phyloP scores from a whole-genome alignment of 1,284 basidiomycete species.

The Marasmius sp. region DNA sequence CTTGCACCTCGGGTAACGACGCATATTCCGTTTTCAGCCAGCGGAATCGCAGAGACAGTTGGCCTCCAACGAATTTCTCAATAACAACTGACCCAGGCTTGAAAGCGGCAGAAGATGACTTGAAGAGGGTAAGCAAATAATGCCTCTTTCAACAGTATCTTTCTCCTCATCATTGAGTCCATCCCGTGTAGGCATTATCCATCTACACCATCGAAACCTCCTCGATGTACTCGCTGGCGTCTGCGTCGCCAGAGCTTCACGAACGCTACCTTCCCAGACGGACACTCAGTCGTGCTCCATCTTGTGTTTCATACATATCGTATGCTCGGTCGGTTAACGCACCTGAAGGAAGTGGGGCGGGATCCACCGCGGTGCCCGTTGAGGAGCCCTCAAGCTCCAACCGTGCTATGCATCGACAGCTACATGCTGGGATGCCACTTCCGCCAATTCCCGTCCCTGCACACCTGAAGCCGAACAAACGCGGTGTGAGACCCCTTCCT shows the following conservation, averaged over 20 bases:
- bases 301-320: background rate
- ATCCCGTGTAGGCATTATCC: conserved; percentile 13
- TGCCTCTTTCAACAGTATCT: background rate
- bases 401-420: background rate
- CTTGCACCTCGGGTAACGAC: no score
- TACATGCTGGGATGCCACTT: background rate
- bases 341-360: background rate
- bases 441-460: background rate
- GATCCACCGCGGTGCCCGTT: background rate
- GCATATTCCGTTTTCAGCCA: no score
- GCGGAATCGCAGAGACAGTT: no score
- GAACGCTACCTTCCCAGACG: conserved; percentile 15
- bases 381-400: no score
- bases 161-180: background rate
- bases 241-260: conserved; percentile 32
- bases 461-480: background rate
- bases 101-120: no score
- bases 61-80: no score
- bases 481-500: no score
- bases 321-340: background rate
- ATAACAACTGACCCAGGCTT: no score
- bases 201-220: conserved; percentile 28
- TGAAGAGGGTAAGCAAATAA: no score
- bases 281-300: conserved; percentile 7
- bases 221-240: conserved; percentile 40